Conservation (phyloP, 352 stramenopile genomes). For the Phytophthora cryptogea region DNA sequence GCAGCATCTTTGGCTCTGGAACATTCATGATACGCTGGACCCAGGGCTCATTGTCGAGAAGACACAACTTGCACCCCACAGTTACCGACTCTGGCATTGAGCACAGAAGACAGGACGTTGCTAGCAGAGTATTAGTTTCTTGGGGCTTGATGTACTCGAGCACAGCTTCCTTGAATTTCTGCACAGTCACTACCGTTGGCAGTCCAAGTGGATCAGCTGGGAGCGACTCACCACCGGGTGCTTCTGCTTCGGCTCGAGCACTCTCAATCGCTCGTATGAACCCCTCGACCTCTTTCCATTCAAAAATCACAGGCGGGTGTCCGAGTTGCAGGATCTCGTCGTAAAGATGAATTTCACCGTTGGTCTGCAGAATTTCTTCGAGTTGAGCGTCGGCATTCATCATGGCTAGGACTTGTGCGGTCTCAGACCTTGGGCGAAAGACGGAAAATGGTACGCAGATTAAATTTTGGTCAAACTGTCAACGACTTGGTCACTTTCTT, state of each 20-base stretch:
- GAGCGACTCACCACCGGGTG: neutral
- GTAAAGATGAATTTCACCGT: slow-evolving; percentile 14
- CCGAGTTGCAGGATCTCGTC: slow-evolving; percentile 17
- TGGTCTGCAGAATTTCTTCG: slow-evolving; percentile 23
- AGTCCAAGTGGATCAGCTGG: slow-evolving; percentile 17
- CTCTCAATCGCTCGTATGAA: slow-evolving; percentile 27
- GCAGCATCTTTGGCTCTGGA: slow-evolving; percentile 9
- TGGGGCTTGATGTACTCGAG: slow-evolving; percentile 14
- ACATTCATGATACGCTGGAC: slow-evolving; percentile 8
- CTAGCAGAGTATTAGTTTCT: neutral
- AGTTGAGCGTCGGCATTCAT: slow-evolving; percentile 30
- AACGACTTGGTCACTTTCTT: neutral
- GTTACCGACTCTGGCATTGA: slow-evolving; percentile 16
- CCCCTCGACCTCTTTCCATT: slow-evolving; percentile 17
- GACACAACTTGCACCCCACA: slow-evolving; percentile 10
- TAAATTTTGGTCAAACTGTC: neutral
- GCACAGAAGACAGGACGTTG: slow-evolving; percentile 21
- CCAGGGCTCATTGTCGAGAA: slow-evolving; percentile 15
- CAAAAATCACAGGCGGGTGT: slow-evolving; percentile 14
- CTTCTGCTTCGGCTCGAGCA: slow-evolving; percentile 12
- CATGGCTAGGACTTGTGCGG: neutral
- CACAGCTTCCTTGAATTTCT: slow-evolving; percentile 31
- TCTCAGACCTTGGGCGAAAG: too few species aligned
- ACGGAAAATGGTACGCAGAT: too few species aligned
- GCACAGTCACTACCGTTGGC: slow-evolving; percentile 17